Evolutionary conservation across 352 stramenopile species (phyloP), one percentile per base, ranked within the genome.

Genomic region (Pythium aquatile): DNA sequence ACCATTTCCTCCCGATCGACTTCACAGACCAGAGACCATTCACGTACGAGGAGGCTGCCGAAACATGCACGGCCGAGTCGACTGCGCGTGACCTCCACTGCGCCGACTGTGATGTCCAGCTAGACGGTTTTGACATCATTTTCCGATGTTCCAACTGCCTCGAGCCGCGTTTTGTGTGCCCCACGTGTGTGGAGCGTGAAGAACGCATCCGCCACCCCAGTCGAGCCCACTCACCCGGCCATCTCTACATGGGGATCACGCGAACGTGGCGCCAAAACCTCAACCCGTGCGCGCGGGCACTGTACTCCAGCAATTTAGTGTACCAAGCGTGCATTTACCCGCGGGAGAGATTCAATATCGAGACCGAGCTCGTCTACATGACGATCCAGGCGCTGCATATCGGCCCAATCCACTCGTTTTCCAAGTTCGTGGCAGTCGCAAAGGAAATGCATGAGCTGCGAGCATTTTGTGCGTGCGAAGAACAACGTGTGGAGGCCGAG

Each of bases 111-210:
- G 63, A 48, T 0, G 52, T 57, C 29, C 61, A 56, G 28, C 63
- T 14, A 9, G 70, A 82, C 20, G 58, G 81, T 28, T 62, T 64
- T 20, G 48, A 72, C 4, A 69, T 87, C n/a, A 64, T 77, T n/a
- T 85, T 78, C 59, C 79, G 81, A 59, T 91, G 82, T 61, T 75
- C 73, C 6, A 88, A 91, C 39, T 91, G 82, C 47, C 69, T 85
- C 13, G 70, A 76, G 26, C 49, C 68, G 29, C 74, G 81, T 14
- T 67, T 84, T n/a, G 58, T 89, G 26, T 93, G 83, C 59, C 48
- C 54, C 9, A 24, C 29, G 1, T 93, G 83, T 54, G 63, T 90
- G 17, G 47, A 39, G 2, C 63, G 58, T n/a, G 83, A 93, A 65
- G 83, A 93, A 57, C 62, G 64, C 11, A 52, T 63, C 9, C 71